Evolutionary conservation across 495 filamentous ascomycete species (phyloP).

Genomic region (Hypoxylon fuscum): DNA sequence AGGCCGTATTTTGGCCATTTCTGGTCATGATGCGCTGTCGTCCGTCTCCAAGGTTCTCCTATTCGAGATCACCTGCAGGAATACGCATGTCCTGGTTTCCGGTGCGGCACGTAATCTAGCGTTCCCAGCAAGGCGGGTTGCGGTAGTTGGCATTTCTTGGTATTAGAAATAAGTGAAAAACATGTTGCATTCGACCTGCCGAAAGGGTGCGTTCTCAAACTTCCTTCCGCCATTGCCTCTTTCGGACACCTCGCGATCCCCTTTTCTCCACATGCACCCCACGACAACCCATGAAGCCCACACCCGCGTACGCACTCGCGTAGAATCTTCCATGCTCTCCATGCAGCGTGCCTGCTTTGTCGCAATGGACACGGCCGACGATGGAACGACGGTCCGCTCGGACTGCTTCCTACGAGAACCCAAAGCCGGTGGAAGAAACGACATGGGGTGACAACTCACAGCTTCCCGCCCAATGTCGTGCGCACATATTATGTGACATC

Average conservation of each 20-base stretch:
- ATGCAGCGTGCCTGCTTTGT: slow-evolving; percentile 16
- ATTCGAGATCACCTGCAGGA: slow-evolving; percentile 20
- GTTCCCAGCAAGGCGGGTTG: slow-evolving; percentile 27
- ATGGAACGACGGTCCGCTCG: slow-evolving; percentile 42
- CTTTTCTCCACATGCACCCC: slow-evolving; percentile 28
- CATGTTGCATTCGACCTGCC: slow-evolving; percentile 29
- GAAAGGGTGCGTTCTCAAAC: slow-evolving; percentile 16
- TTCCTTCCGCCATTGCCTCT: slow-evolving; percentile 43
- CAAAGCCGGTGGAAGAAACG: slow-evolving; percentile 23
- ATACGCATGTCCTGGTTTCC: slow-evolving; percentile 24
- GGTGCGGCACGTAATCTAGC: slow-evolving; percentile 11
- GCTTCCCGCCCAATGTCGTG: background rate
- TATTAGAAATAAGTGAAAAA: background rate
- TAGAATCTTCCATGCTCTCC: background rate
- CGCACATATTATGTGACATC: slow-evolving; percentile 17
- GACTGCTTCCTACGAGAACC: slow-evolving; percentile 4
- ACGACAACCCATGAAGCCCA: slow-evolving; percentile 23
- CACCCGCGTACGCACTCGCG: slow-evolving; percentile 9
- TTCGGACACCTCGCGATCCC: slow-evolving; percentile 28
- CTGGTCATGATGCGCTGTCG: background rate
- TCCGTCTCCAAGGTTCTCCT: slow-evolving; percentile 21
- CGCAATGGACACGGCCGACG: slow-evolving; percentile 23
- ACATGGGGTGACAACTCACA: slow-evolving; percentile 5
- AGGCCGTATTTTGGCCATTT: slow-evolving; percentile 1
- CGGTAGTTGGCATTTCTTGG: slow-evolving; percentile 35